Percentiles rank a stretch among this genome's conserved stretches.
Conservation (phyloP, 2,329 filamentous ascomycete genomes). For the Diplodia mutila region DNA sequence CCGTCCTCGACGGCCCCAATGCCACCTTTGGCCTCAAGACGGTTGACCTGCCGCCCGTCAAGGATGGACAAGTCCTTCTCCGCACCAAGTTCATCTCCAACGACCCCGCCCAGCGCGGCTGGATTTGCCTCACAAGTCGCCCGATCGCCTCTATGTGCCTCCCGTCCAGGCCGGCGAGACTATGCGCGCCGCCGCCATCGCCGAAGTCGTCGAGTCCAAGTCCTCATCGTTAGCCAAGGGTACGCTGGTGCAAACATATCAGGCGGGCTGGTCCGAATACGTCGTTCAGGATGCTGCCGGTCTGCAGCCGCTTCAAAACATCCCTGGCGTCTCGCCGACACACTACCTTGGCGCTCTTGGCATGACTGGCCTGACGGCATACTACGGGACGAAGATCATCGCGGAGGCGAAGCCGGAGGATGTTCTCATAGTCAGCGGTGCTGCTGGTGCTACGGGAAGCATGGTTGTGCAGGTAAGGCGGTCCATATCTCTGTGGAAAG, state of each 20-base stretch:
- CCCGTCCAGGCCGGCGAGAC: conserved; percentile 69
- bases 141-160: conserved; percentile 63
- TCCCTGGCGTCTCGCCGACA: conserved; percentile 9
- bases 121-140: not conserved
- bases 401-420: conserved; percentile 70
- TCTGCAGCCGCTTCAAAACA: conserved; percentile 1
- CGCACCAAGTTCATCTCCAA: conserved; percentile 56
- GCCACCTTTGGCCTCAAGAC: conserved; percentile 48
- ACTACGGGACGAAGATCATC: conserved; percentile 72
- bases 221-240: conserved; percentile 59
- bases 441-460: conserved; percentile 76
- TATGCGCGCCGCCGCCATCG: conserved; percentile 68
- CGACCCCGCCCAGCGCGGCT: conserved; percentile 56
- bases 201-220: conserved; percentile 65
- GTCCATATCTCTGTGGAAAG: not conserved
- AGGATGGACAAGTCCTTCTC: conserved; percentile 50
- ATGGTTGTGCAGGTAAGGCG: conserved; percentile 71
- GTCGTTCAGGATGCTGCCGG: conserved; percentile 53
- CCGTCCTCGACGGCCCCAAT: conserved; percentile 42
- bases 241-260: conserved; percentile 57
- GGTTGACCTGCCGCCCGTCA: conserved; percentile 40
- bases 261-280: conserved; percentile 69
- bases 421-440: conserved; percentile 76
- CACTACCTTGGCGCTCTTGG: conserved; percentile 51
- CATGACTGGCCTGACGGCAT: conserved; percentile 73